These are phyloP conservation scores for Penicillium silybi DNA, from an alignment of 495 filamentous ascomycete species.

Conservation along the genomic window DNA sequence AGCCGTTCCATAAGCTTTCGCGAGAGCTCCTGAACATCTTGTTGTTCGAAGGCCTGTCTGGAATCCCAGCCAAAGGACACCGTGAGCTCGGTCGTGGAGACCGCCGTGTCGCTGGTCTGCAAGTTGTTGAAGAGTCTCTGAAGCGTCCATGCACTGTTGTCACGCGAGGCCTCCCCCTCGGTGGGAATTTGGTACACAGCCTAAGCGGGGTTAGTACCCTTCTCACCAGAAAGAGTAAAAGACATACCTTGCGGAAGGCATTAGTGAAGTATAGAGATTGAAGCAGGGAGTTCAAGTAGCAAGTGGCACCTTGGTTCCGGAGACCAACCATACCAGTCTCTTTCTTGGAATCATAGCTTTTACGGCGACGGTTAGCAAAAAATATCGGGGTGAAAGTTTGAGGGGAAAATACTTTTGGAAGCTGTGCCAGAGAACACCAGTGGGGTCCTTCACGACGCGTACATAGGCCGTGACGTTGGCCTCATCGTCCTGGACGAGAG, in stretches of 20 bases:
- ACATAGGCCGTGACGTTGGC: slow-evolving; percentile 92
- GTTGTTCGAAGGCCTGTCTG: slow-evolving; percentile 96
- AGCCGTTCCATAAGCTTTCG: slow-evolving; percentile 95
- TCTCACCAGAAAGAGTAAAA: slow-evolving; percentile 2
- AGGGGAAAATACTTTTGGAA: slow-evolving; percentile 70
- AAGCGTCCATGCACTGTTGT: slow-evolving; percentile 89
- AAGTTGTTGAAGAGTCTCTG: slow-evolving; percentile 93
- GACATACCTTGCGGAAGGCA: slow-evolving; percentile 81
- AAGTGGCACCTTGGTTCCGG: slow-evolving; percentile 97
- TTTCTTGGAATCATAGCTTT: slow-evolving; percentile 93
- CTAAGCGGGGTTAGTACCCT: slow-evolving; percentile 36
- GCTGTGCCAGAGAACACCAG: slow-evolving; percentile 98
- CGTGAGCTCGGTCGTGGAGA: slow-evolving; percentile 89
- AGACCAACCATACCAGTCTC: slow-evolving; percentile 96
- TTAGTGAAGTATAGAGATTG: slow-evolving; percentile 98
- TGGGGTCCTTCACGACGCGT: slow-evolving; percentile 91
- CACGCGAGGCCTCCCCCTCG: slow-evolving; percentile 68
- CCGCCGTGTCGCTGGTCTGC: slow-evolving; percentile 75
- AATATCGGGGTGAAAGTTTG: background rate
- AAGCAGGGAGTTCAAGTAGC: slow-evolving; percentile 95
- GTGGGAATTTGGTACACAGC: slow-evolving; percentile 97
- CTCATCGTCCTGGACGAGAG: slow-evolving; percentile 83
- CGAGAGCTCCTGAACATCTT: slow-evolving; percentile 96
- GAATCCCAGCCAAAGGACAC: slow-evolving; percentile 98
- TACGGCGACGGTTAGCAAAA: background rate